These are phyloP conservation scores for Coemansia sp. DNA, from an alignment of 192 early-diverging fungal genomes.

Conservation along the genomic window DNA sequence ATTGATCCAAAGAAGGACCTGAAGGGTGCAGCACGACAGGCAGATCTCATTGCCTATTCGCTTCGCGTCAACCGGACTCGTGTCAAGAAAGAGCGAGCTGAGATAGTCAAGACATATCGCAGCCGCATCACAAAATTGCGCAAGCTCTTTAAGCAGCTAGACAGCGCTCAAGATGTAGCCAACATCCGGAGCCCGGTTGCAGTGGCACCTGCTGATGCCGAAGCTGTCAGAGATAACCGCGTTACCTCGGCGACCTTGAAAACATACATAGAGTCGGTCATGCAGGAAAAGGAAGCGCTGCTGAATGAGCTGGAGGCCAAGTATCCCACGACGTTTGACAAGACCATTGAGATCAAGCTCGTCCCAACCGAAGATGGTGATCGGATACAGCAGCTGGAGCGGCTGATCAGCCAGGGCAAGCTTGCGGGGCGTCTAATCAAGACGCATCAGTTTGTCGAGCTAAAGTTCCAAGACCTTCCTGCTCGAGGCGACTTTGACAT, in stretches of 20 bases:
- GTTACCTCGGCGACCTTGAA: not conserved
- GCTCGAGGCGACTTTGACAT: conserved; percentile 84
- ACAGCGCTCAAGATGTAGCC: no score
- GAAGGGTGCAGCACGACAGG: conserved; percentile 29
- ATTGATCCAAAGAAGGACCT: conserved; percentile 34
- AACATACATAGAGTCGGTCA: conserved; percentile 25
- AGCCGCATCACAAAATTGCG: not conserved
- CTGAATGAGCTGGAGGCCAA: conserved; percentile 40
- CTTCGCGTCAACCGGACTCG: conserved; percentile 10
- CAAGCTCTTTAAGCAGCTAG: not conserved
- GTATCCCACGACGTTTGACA: conserved; percentile 8
- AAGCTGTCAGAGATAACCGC: no score
- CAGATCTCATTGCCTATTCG: conserved; percentile 39
- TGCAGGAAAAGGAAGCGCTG: conserved; percentile 30
- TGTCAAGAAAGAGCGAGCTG: conserved; percentile 1
- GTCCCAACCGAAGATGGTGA: not conserved
- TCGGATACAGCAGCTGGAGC: not conserved
- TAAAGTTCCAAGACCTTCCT: conserved; percentile 78
- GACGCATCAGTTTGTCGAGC: conserved; percentile 50
- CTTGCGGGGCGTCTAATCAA: conserved; percentile 20
- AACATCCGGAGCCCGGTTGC: no score
- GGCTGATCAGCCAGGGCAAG: conserved; percentile 16
- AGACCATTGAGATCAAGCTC: conserved; percentile 8
- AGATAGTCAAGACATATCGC: not conserved
- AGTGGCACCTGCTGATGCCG: no score